These are phyloP conservation scores for Apophysomyces sp. DNA, from an alignment of 371 early-diverging fungal genomes.

Conservation along the genomic window DNA sequence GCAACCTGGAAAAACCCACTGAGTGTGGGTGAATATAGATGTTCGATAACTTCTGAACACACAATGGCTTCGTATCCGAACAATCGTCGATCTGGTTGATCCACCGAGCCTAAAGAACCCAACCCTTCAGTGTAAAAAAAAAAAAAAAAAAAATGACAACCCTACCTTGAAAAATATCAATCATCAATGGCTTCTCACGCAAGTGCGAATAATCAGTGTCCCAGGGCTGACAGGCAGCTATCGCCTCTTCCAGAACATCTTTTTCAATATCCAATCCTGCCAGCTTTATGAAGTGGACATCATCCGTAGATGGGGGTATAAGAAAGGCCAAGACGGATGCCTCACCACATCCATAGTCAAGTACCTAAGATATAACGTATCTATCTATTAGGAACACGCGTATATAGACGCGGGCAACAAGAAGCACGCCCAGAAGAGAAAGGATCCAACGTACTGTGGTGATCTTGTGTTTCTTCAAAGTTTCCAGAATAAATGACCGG, in stretches of 20 bases:
- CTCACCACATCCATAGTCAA: conserved; percentile 73
- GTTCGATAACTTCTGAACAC: conserved; percentile 80
- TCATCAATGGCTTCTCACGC: conserved; percentile 43
- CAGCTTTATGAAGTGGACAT: conserved; percentile 43
- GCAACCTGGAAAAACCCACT: conserved; percentile 55
- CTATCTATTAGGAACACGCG: not conserved
- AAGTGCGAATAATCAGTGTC: conserved; percentile 44
- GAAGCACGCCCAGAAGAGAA: not conserved
- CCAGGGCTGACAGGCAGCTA: conserved; percentile 53
- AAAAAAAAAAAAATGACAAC: not conserved
- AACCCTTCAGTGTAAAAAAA: no score
- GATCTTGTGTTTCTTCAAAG: conserved; percentile 37
- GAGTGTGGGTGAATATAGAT: conserved; percentile 60
- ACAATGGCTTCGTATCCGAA: conserved; percentile 58
- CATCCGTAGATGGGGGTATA: conserved; percentile 33
- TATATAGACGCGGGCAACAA: not conserved
- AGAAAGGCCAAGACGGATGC: conserved; percentile 61
- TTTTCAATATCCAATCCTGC: conserved; percentile 61
- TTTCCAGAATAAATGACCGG: conserved; percentile 46
- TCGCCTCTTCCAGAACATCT: conserved; percentile 43
- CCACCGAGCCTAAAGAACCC: conserved; percentile 51
- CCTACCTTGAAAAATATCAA: conserved; percentile 60
- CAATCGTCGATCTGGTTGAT: conserved; percentile 40
- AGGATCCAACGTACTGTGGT: conserved; percentile 27
- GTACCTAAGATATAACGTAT: not conserved